Conservation (phyloP, 202 grass and related monocot species). For the Hordeum pubiflorum region DNA sequence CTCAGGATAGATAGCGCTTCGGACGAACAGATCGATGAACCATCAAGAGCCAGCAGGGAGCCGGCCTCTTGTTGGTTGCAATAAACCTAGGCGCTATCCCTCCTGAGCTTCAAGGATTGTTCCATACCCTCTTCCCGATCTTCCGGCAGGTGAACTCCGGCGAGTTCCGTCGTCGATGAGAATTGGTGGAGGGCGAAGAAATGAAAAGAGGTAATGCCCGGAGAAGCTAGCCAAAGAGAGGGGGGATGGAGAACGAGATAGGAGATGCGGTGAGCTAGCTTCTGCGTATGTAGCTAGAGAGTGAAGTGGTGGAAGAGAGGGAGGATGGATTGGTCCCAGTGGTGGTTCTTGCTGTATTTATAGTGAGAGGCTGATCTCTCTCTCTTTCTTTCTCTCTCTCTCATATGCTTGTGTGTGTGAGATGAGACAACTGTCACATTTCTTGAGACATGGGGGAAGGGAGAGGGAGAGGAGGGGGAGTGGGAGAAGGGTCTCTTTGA, state of each 20-base stretch:
- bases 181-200: neutral
- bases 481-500: neutral
- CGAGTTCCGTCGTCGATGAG: neutral
- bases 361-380: slow-evolving; percentile 8
- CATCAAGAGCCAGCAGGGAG: neutral
- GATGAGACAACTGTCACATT: slow-evolving; percentile 43
- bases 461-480: slow-evolving; percentile 16
- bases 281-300: neutral
- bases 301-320: neutral
- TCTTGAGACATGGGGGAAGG: slow-evolving; percentile 45
- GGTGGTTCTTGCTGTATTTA: slow-evolving; percentile 37
- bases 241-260: neutral
- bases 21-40: slow-evolving; percentile 31
- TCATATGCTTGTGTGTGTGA: neutral
- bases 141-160: neutral
- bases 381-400: neutral
- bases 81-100: slow-evolving; percentile 52
- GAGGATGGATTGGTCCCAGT: slow-evolving; percentile 27
- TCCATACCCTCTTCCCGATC: slow-evolving; percentile 27
- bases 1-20: slow-evolving; percentile 75
- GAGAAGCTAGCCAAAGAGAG: neutral
- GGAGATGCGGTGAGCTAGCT: neutral
- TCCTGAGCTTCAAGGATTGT: slow-evolving; percentile 69
- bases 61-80: neutral
- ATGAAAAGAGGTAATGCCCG: neutral